phyloP scores from a whole-genome alignment of 768 basidiomycete genomes.

The Strobilomyces echinocephalus region DNA sequence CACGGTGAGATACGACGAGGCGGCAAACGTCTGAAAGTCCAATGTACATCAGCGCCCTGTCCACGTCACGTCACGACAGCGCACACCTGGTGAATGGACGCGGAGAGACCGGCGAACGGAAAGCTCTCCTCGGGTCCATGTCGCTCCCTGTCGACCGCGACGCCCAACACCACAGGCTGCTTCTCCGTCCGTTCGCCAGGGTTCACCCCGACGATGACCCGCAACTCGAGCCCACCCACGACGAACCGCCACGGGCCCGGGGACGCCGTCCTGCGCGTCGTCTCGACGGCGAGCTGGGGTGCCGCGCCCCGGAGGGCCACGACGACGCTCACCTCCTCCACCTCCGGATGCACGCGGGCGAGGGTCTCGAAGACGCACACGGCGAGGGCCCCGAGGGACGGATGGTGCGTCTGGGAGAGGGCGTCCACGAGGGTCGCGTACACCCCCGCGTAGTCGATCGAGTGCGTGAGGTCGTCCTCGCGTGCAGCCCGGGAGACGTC shows the following conservation, averaged over 20 bases:
- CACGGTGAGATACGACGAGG: slow-evolving; percentile 55
- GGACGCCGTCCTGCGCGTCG: slow-evolving; percentile 24
- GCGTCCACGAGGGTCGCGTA: slow-evolving; percentile 27
- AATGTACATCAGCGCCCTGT: neutral
- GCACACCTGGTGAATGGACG: slow-evolving; percentile 29
- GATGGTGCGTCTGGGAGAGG: slow-evolving; percentile 29
- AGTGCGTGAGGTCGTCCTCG: slow-evolving; percentile 50
- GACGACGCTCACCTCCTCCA: slow-evolving; percentile 39
- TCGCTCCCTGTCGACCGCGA: slow-evolving; percentile 31
- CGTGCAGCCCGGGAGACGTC: slow-evolving; percentile 46
- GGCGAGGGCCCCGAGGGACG: slow-evolving; percentile 45
- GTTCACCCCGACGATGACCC: slow-evolving; percentile 64
- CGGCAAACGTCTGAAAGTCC: slow-evolving; percentile 39
- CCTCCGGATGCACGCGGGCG: slow-evolving; percentile 31
- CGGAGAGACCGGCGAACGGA: slow-evolving; percentile 22
- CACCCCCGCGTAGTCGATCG: slow-evolving; percentile 58
- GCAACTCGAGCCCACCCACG: slow-evolving; percentile 42
- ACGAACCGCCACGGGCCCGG: slow-evolving; percentile 20
- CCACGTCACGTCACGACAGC: neutral
- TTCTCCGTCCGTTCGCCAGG: slow-evolving; percentile 58
- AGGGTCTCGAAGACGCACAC: slow-evolving; percentile 37
- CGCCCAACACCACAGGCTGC: slow-evolving; percentile 55
- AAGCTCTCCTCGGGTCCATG: neutral
- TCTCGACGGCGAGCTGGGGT: slow-evolving; percentile 40
- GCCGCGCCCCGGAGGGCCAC: slow-evolving; percentile 47